Evolutionary conservation across 176 grass and related monocot species (phyloP), one percentile per base, ranked within the genome.

Genomic region (Rhynchospora pubera): DNA sequence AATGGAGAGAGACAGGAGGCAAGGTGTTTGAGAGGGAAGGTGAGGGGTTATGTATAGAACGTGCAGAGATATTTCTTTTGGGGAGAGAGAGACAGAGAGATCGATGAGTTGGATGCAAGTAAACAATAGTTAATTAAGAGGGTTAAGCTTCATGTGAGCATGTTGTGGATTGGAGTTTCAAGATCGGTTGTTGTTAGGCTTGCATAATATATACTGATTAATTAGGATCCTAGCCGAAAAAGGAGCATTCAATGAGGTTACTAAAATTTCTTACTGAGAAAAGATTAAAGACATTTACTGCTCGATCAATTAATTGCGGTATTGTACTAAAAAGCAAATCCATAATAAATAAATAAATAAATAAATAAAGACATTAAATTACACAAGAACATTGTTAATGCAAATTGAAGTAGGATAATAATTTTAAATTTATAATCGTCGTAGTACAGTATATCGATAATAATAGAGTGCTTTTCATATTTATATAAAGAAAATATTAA

Each of bases 1-100:
- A 85, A 34, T 76, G 51, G 72, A 78, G 70, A 85, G 82, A 76
- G 79, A 81, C 42, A 81, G 63, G 82, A 73, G 34, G 34, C 47
- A 32, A 58, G 39, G 67, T 16, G 68, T 32, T 75, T 83, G 81
- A 65, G 32, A 65, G 64, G 18, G 65, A 70, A 45, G 57, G 34
- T 57, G 80, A 84, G 12, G 57, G 24, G 83, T 61, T 71, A 73
- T 74, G 67, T 76, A 74, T 78, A 76, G 66, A 46, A 76, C 83
- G 68, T 84, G 68, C 72, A 52, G 11, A 84, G 83, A 28, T 52
- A 71, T 84, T 15, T 79, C 79, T 74, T 65, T 85, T n/a, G n/a
- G 11, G 9, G 83, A 28, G 12, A 44, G n/a, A 59, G 42, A 11
- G n/a, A 57, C 10, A 55, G 69, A 84, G 67, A 44, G 26, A 13